Evolutionary conservation across 2,329 filamentous ascomycete species (phyloP), one percentile per base, ranked within the genome.

Genomic region (Microdochium nivale): DNA sequence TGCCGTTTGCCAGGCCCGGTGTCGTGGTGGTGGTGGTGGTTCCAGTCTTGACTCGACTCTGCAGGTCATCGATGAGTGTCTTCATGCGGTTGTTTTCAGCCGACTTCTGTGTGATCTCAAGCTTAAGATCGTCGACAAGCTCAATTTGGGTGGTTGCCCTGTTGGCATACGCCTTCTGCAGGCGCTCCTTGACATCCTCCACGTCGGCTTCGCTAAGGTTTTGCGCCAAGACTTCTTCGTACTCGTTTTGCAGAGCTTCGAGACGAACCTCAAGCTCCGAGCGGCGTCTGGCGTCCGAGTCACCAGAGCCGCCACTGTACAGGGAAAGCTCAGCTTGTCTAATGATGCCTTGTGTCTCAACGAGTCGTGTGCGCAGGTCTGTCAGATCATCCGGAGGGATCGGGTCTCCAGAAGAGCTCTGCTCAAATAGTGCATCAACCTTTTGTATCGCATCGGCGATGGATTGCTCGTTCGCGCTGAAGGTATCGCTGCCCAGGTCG

Each of bases 321-420:
- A 91, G 78, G 16, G 88, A 90, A 47, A 96, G 76, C 70, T 99
- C 92, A 10, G 90, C 90, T 69, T 97, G 94, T 57, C 92, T 83
- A 51, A 97, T 87, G 55, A 96, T 88, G 48, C 90, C 90, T 67
- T 97, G 92, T 0, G 90, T 91, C 67, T 96, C 91, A 25, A 96
- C 73, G 49, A 99, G 78, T 65, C 83, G 87, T 50, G 87, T 78
- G 58, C 87, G 85, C 48, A 99, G 77, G 27, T 86, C 81, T 65
- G 85, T 75, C 49, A 99, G 76, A 60, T 94, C 87, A 56, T 95
- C 89, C 3, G 89, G 84, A 1, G 88, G 83, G 59, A 97, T 84
- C 16, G 81, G 77, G 63, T 95, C 88, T 51, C 92, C 91, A 11
- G 81, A 76, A 13, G 84, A 78, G 70, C 86, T 88, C 61, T 89